Evolutionary conservation across 768 basidiomycete species (phyloP).

Genomic region (Neoboletus brunneissimus): DNA sequence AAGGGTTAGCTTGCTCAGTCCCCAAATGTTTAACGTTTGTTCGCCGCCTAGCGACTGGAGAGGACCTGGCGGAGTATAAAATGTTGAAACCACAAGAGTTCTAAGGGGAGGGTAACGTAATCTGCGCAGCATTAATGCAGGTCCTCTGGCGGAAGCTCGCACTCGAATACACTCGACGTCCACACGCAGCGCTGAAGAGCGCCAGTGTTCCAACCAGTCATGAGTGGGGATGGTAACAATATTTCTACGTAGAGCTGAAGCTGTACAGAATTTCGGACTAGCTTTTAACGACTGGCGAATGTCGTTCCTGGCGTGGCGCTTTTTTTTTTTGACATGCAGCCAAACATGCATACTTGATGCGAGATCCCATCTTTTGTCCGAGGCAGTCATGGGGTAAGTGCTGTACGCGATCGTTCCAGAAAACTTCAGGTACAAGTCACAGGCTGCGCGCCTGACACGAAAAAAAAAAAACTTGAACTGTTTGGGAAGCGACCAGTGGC

Average conservation of each 20-base stretch:
- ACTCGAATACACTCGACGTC: neutral
- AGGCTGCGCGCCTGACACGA: neutral
- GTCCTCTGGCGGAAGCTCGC: neutral
- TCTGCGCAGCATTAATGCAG: neutral
- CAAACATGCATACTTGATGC: slow-evolving; percentile 10
- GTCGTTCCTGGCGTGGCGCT: slow-evolving; percentile 22
- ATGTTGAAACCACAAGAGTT: neutral
- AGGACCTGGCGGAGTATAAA: slow-evolving; percentile 21
- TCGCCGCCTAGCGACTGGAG: slow-evolving; percentile 34
- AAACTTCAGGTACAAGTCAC: neutral
- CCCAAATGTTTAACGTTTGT: slow-evolving; percentile 21
- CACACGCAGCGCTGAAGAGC: neutral
- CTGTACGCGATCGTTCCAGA: neutral
- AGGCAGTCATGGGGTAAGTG: neutral
- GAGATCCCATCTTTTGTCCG: slow-evolving; percentile 16
- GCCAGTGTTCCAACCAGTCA: neutral
- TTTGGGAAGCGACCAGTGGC: neutral
- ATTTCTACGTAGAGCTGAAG: neutral
- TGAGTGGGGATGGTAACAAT: neutral
- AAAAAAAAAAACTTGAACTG: neutral
- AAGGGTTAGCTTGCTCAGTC: slow-evolving; percentile 21
- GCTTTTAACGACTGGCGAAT: neutral
- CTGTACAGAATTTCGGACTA: neutral
- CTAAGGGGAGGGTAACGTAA: neutral
- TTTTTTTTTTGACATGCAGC: slow-evolving; percentile 17